Percentiles rank a stretch among this genome's conserved stretches.
phyloP scores from a whole-genome alignment of 2,329 filamentous ascomycete genomes.

The Stemphylium vesicarium region DNA sequence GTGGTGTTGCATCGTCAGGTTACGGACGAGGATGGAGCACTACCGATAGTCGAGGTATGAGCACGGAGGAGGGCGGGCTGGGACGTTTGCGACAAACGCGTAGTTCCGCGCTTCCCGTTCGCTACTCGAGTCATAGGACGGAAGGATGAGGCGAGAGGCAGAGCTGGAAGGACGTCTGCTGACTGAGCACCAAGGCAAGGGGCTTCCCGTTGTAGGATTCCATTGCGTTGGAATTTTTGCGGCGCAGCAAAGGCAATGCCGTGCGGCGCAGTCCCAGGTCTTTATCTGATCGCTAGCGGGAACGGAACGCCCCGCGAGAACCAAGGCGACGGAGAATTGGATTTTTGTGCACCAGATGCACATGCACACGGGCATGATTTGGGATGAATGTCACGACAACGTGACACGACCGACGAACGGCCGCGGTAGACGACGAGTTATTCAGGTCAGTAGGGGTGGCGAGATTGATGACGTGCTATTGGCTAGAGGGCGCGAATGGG shows the following conservation, averaged over 20 bases:
- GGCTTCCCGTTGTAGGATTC: background rate
- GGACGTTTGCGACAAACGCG: conserved; percentile 23
- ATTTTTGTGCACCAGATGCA: background rate
- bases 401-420: conserved; percentile 18
- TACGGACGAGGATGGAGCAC: conserved; percentile 5
- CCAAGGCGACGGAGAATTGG: conserved; percentile 26
- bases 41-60: conserved; percentile 6
- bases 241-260: conserved; percentile 4
- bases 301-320: conserved; percentile 35
- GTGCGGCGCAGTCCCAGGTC: conserved; percentile 24
- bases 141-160: conserved; percentile 26
- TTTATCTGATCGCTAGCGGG: conserved; percentile 34
- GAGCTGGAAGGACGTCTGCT: conserved; percentile 16
- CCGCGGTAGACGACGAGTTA: conserved; percentile 24
- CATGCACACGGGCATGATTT: background rate
- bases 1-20: background rate
- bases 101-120: conserved; percentile 28
- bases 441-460: conserved; percentile 15
- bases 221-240: conserved; percentile 7
- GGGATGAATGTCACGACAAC: background rate
- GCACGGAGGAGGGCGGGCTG: conserved; percentile 12
- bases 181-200: conserved; percentile 16
- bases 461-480: conserved; percentile 18
- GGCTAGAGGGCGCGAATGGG: conserved; percentile 38
- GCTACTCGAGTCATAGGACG: conserved; percentile 22